Base-by-base conservation (phyloP, 2,329 filamentous ascomycete genomes). In the Paramyrothecium roridum region DNA sequence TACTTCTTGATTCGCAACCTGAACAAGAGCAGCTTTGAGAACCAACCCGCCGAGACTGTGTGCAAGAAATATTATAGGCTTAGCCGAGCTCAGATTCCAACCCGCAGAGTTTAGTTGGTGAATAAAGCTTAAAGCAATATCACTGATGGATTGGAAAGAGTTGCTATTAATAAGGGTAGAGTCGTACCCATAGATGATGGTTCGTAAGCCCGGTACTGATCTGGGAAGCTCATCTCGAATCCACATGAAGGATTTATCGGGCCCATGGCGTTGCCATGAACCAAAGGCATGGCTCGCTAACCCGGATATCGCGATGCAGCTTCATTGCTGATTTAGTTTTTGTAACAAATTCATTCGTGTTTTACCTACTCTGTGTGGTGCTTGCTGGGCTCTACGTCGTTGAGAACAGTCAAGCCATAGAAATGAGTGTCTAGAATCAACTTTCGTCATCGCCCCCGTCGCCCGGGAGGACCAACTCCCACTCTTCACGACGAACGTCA, bases 141-240 rank as follows among this genome's bases (percentile, higher is more conserved):
- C 19, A n/a, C 22, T 26, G 47, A 49, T 49, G 19, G 47, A 22
- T 22, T 49, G 47, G n/a, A 22, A 49, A 6, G 47, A 49, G 13
- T 6, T 49, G 10, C 47, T 26, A 12, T 10, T n/a, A 7, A 16
- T 26, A 7, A 49, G 47, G 12, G 19, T 10, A 26, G 47, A 49
- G 16, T 58, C 54, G 19, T 58, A 56, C 13, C 54, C 56, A 19
- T 54, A 58, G 3, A 58, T 43, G n/a, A 58, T 52, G 8, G 48
- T 45, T 48, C 22, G 23, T 3, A 58, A 43, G 8, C 37, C 33
- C 0, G 46, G 40, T 0, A 54, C 37, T 1, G 43, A 22, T 11
- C 17, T 2, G 1, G 57, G 54, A 3, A 58, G 47, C 3, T 16
- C 11, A 16, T 58, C 57, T 20, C 57, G 21, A n/a, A 58, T 51